These are phyloP conservation scores for Vitis hybrid DNA, from an alignment of 177 flowering plant species.

Conservation along the genomic window DNA sequence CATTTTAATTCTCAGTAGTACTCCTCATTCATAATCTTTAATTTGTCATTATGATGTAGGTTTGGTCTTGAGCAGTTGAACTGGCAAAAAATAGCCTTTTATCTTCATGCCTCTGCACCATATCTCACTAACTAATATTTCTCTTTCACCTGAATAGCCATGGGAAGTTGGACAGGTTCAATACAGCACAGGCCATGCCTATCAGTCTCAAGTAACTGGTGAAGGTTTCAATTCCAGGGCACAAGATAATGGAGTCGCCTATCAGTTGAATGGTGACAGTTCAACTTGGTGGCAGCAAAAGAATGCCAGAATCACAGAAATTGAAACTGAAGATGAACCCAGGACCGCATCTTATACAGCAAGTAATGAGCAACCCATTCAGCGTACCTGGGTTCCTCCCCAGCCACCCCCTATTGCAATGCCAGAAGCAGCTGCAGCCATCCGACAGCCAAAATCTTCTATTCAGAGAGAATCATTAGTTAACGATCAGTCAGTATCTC, in stretches of 20 bases:
- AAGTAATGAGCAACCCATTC: slow-evolving; percentile 31
- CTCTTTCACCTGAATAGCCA: slow-evolving; percentile 42
- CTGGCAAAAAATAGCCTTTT: too few relatives aligned
- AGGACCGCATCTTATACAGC: slow-evolving; percentile 25
- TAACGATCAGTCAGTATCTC: slow-evolving; percentile 36
- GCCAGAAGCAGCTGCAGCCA: slow-evolving; percentile 94
- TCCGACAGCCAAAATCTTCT: slow-evolving; percentile 67
- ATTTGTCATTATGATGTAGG: too few relatives aligned
- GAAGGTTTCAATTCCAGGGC: slow-evolving; percentile 29
- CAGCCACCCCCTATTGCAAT: slow-evolving; percentile 85
- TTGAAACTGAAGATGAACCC: slow-evolving; percentile 45
- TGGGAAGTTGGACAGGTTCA: slow-evolving; percentile 66
- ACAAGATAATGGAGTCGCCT: slow-evolving; percentile 31
- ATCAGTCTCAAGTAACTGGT: slow-evolving; percentile 27
- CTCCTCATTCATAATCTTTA: too few relatives aligned
- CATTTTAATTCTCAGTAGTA: too few relatives aligned
- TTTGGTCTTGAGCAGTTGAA: too few relatives aligned
- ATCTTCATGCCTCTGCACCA: neutral
- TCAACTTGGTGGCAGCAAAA: slow-evolving; percentile 69
- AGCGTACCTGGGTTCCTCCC: slow-evolving; percentile 89
- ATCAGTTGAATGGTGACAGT: slow-evolving; percentile 47
- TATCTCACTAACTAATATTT: slow-evolving; percentile 1
- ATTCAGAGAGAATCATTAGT: slow-evolving; percentile 35
- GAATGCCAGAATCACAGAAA: slow-evolving; percentile 58
- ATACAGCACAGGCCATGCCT: slow-evolving; percentile 31